These are phyloP conservation scores for Neopestalotiopsis sp. DNA, from an alignment of 2,329 filamentous ascomycete genomes.

Conservation along the genomic window DNA sequence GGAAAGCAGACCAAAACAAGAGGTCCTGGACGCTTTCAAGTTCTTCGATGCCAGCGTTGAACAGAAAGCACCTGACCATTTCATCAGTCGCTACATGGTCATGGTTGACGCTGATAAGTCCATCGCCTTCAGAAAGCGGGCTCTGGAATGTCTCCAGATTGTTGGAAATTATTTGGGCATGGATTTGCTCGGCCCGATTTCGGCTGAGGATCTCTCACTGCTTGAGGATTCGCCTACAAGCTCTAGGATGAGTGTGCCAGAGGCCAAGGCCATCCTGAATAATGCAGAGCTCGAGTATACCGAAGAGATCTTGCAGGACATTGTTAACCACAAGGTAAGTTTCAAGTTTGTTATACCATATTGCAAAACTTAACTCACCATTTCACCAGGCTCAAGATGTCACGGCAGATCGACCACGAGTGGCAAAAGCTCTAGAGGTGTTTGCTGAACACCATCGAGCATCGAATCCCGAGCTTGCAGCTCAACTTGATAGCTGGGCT, in stretches of 20 bases:
- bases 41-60: constrained; percentile 29
- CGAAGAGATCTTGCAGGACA: constrained; percentile 34
- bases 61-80: constrained; percentile 22
- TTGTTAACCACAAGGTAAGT: constrained; percentile 32
- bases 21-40: constrained; percentile 29
- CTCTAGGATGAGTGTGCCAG: neutral
- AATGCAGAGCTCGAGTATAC: constrained; percentile 30
- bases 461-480: constrained; percentile 27
- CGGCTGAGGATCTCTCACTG: neutral
- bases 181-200: constrained; percentile 30
- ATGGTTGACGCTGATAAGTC: constrained; percentile 21
- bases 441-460: constrained; percentile 33
- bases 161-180: constrained; percentile 29
- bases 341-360: neutral
- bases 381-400: constrained; percentile 14
- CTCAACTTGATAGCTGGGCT: constrained; percentile 29
- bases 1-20: neutral
- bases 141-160: constrained; percentile 30
- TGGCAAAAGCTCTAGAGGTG: constrained; percentile 34
- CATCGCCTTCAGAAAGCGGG: constrained; percentile 23
- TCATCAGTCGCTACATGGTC: constrained; percentile 29
- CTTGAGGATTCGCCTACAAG: neutral
- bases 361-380: neutral
- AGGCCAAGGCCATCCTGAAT: constrained; percentile 22
- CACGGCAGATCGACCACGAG: constrained; percentile 26